These are phyloP conservation scores for Kalmusia sp. DNA, from an alignment of 2,329 filamentous ascomycete species.

Conservation along the genomic window DNA sequence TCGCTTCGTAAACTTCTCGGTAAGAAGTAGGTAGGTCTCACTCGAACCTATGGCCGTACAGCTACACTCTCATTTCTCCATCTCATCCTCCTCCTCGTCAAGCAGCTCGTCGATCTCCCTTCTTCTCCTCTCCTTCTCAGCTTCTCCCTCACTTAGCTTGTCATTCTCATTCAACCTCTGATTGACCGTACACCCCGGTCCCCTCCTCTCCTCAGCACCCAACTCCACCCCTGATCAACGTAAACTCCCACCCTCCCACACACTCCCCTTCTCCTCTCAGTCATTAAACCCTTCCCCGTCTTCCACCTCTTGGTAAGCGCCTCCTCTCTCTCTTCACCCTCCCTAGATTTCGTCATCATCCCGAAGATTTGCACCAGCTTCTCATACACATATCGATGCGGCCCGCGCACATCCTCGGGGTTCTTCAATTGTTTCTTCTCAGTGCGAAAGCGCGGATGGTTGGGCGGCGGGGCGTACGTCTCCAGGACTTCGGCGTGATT, in stretches of 20 bases:
- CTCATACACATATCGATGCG: conserved; percentile 26
- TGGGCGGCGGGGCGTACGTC: conserved; percentile 20
- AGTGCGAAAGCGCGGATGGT: conserved; percentile 6
- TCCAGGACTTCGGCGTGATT: conserved; percentile 28
- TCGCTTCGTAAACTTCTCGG: too few relatives aligned
- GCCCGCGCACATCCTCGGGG: neutral
- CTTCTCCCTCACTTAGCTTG: conserved; percentile 12
- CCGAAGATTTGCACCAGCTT: conserved; percentile 26
- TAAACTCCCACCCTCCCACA: conserved; percentile 44
- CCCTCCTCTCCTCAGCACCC: conserved; percentile 26
- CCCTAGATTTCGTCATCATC: conserved; percentile 28
- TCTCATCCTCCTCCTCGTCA: conserved; percentile 17
- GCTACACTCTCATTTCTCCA: too few relatives aligned
- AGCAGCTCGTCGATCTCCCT: conserved; percentile 24
- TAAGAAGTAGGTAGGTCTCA: too few relatives aligned
- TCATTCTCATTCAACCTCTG: conserved; percentile 12
- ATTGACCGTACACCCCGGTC: conserved; percentile 13
- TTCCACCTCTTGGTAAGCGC: conserved; percentile 43
- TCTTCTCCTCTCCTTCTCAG: conserved; percentile 23
- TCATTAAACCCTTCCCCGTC: conserved; percentile 27
- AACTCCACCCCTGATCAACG: conserved; percentile 28
- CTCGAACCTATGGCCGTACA: too few relatives aligned
- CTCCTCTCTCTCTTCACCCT: conserved; percentile 22
- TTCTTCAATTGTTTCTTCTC: neutral
- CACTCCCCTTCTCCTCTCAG: conserved; percentile 26